phyloP scores from a whole-genome alignment of 768 basidiomycete species.

The Mrakia frigida region DNA sequence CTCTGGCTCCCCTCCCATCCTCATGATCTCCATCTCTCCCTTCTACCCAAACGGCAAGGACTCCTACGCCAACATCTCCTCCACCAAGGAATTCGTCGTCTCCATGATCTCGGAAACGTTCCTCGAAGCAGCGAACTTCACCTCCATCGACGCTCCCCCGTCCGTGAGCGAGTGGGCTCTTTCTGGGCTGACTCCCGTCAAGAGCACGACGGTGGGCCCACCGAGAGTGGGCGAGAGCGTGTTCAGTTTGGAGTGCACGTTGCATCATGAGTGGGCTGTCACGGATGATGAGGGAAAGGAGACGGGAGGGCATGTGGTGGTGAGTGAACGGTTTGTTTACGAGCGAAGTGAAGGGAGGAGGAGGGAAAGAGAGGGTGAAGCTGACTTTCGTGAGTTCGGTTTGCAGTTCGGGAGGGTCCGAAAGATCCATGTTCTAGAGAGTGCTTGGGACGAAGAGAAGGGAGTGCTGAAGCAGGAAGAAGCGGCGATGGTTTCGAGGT shows the following conservation, averaged over 20 bases:
- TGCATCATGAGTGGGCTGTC: slow-evolving; percentile 35
- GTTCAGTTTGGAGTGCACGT: slow-evolving; percentile 3
- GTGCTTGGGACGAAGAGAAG: slow-evolving; percentile 38
- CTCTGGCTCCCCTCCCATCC: slow-evolving; percentile 58
- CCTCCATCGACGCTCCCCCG: slow-evolving; percentile 43
- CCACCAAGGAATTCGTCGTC: slow-evolving; percentile 63
- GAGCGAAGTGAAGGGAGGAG: too few relatives aligned
- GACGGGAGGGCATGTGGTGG: slow-evolving; percentile 45
- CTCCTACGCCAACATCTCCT: slow-evolving; percentile 60
- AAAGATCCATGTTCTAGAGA: slow-evolving; percentile 43
- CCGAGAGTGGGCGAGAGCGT: slow-evolving; percentile 3
- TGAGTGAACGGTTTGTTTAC: slow-evolving; percentile 44
- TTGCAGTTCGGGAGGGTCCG: slow-evolving; percentile 41
- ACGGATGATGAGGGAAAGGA: slow-evolving; percentile 37
- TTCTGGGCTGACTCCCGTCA: slow-evolving; percentile 39
- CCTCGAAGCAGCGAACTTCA: slow-evolving; percentile 47
- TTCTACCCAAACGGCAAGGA: slow-evolving; percentile 45
- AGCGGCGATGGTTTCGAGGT: slow-evolving; percentile 45
- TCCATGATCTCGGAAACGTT: slow-evolving; percentile 63
- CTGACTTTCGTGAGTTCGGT: neutral
- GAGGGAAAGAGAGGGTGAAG: slow-evolving; percentile 35
- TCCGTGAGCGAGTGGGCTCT: slow-evolving; percentile 45
- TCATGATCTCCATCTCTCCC: slow-evolving; percentile 51
- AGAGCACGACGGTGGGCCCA: slow-evolving; percentile 36
- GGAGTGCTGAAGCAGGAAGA: slow-evolving; percentile 38